Evolutionary conservation across 345 rosid genomes (phyloP), one percentile per base, ranked within the genome.

Genomic region (Sonneratia caseolaris): DNA sequence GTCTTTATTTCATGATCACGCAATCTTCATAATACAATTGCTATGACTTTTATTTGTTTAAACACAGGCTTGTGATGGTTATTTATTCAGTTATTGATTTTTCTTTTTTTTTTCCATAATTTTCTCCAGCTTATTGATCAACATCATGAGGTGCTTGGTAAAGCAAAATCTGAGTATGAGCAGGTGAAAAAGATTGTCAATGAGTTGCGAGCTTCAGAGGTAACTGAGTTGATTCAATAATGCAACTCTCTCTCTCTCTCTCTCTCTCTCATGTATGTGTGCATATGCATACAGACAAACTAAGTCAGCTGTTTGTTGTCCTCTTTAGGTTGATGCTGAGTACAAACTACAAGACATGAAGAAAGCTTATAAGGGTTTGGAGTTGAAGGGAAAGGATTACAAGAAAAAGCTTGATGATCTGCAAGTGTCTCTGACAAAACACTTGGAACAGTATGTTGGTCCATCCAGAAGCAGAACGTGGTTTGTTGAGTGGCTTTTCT

Each of bases 171-270:
- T 56, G 86, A 89, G 53, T 88, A 82, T 70, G 96, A 92, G 74
- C 79, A 77, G 71, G 84, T 86, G 79, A 95, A 90, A 75, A 92
- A 84, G 78, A 76, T 76, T 71, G 90, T 95, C 61, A 95, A 92
- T 83, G 93, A 90, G 82, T 72, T 86, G 84, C 86, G 88, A 76
- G 90, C 96, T 74, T 89, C 92, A 64, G 88, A 91, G 97, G 97
- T 91, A 85, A 71, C 68, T 24, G 71, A 71, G 38, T 10, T 10
- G 66, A 0, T 27, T 8, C 66, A 11, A 3, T 35, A 62, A 13
- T 27, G 37, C 65, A 61, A 27, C 24, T 61, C 24, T n/a, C 65
- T 24, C 66, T 7, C 24, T n/a, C 65, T 24, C 3, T 24, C 65
- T 6, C 19, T 14, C 66, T 27, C 19, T 27, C 66, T 27, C 64